Conservation (phyloP, 2,329 filamentous ascomycete species). For the Chaetomiaceae sp. region DNA sequence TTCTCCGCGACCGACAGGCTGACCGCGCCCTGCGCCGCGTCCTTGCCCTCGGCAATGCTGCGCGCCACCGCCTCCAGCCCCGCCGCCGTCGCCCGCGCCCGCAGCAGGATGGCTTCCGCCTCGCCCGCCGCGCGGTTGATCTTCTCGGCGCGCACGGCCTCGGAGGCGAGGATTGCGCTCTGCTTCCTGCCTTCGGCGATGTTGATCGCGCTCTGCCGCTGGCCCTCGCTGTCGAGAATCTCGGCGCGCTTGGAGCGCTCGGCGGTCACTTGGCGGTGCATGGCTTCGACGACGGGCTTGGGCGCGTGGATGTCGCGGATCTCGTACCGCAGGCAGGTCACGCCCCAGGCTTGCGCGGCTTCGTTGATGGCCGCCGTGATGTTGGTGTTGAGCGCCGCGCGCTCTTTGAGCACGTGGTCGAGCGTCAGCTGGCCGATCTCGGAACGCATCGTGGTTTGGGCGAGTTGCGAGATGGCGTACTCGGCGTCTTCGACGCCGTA, state of each 20-base stretch:
- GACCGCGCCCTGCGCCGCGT: constrained; percentile 74
- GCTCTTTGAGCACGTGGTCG: constrained; percentile 96
- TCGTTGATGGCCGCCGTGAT: constrained; percentile 99
- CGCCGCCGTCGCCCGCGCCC: constrained; percentile 75
- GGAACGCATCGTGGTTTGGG: constrained; percentile 97
- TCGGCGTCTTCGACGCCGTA: constrained; percentile 98
- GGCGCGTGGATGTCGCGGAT: constrained; percentile 98
- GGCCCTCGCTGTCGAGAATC: constrained; percentile 94
- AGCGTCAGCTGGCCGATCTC: constrained; percentile 95
- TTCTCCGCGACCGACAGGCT: constrained; percentile 91
- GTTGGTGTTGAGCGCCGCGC: constrained; percentile 90
- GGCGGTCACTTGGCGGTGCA: constrained; percentile 97
- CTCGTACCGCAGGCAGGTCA: constrained; percentile 93
- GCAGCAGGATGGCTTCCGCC: constrained; percentile 84
- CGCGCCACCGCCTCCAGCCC: constrained; percentile 83
- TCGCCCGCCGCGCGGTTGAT: constrained; percentile 93
- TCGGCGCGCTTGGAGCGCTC: constrained; percentile 96
- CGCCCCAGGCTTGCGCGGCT: constrained; percentile 92
- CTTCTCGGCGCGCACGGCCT: constrained; percentile 81
- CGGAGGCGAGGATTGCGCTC: constrained; percentile 90
- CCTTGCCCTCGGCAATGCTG: constrained; percentile 65
- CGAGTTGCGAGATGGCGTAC: constrained; percentile 95
- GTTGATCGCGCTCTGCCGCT: constrained; percentile 96
- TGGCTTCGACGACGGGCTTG: constrained; percentile 86
- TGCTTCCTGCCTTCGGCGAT: constrained; percentile 98